These are phyloP conservation scores for Neurospora sp. DNA, from an alignment of 2,329 filamentous ascomycete species.

Conservation along the genomic window DNA sequence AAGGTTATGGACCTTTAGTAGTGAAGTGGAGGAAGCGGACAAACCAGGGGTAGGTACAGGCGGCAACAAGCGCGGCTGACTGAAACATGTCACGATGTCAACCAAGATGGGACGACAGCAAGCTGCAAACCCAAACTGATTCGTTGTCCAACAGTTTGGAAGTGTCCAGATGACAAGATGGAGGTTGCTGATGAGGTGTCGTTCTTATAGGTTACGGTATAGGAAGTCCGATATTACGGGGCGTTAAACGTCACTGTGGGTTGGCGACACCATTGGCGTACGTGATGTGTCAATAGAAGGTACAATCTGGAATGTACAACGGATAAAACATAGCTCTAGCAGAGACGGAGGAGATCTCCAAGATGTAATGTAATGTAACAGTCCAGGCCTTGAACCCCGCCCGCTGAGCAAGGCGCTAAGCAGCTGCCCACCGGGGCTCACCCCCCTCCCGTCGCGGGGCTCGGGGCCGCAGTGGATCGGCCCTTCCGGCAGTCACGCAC, in stretches of 20 bases:
- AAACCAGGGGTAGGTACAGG: not conserved
- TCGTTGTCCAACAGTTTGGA: not conserved
- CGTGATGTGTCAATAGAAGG: not conserved
- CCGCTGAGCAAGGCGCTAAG: not conserved
- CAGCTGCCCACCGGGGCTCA: not conserved
- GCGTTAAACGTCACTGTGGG: not conserved
- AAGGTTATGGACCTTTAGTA: not conserved
- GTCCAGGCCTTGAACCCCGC: not conserved
- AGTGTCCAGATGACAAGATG: not conserved
- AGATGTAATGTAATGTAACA: not conserved
- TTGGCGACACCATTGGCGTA: not conserved
- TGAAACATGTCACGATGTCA: not conserved
- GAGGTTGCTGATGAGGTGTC: not conserved
- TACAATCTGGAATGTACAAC: not conserved
- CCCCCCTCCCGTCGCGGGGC: not conserved
- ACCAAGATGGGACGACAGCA: not conserved
- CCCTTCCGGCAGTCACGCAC: not conserved
- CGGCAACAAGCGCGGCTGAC: not conserved
- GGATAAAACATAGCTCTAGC: not conserved
- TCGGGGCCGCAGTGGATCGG: not conserved
- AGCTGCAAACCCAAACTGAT: not conserved
- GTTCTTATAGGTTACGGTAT: not conserved
- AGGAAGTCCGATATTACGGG: not conserved
- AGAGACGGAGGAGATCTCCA: not conserved
- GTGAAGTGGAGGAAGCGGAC: not conserved